Percentiles rank a stretch among this genome's conserved stretches.
phyloP scores from a whole-genome alignment of 305 asterid species.

The Solanum hybrid region DNA sequence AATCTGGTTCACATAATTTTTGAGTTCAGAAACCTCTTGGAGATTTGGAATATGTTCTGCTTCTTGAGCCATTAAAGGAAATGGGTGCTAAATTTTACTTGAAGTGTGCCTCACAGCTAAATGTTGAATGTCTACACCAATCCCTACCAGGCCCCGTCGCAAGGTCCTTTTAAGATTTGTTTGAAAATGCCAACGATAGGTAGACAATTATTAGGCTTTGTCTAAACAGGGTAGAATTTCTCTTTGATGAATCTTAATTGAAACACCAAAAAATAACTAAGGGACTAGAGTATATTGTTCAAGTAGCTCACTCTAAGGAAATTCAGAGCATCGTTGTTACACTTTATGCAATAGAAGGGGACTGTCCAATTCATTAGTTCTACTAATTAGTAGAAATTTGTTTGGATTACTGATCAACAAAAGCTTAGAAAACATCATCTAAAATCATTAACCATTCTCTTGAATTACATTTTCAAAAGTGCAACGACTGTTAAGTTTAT shows the following conservation, averaged over 20 bases:
- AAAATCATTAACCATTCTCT: background rate
- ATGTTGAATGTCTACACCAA: background rate
- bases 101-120: background rate
- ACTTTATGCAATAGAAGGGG: background rate
- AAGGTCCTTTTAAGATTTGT: background rate
- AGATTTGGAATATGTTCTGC: background rate
- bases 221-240: background rate
- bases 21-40: background rate
- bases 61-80: background rate
- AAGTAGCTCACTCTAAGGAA: background rate
- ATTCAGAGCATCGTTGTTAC: background rate
- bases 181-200: background rate
- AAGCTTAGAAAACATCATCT: background rate
- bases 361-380: background rate
- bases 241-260: background rate
- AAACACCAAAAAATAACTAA: background rate
- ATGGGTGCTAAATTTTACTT: background rate
- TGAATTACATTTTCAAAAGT: background rate
- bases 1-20: background rate
- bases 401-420: background rate
- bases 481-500: background rate
- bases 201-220: background rate
- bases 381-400: background rate
- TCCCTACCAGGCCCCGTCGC: background rate
- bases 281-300: background rate